phyloP scores from a whole-genome alignment of 129 eudicot species.

The Ambrosia artemisiifolia region DNA sequence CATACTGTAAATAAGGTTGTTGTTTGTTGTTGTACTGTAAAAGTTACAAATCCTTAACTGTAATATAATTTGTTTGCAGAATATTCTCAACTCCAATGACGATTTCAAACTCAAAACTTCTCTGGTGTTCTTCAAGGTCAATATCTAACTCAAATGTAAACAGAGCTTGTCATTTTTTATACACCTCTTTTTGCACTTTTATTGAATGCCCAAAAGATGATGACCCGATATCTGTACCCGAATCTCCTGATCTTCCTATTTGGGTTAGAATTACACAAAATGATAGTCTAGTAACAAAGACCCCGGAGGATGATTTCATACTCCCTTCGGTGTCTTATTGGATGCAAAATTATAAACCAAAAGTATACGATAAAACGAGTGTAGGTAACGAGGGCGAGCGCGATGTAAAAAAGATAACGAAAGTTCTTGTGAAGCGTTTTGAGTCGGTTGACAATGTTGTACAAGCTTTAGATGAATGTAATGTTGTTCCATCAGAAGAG shows the following conservation, averaged over 20 bases:
- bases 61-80: neutral
- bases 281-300: slow-evolving; percentile 5
- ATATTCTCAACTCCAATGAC: neutral
- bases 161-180: neutral
- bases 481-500: slow-evolving; percentile 44
- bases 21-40: no score
- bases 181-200: slow-evolving; percentile 18
- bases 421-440: slow-evolving; percentile 38
- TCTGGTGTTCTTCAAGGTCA: slow-evolving; percentile 2
- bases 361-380: slow-evolving; percentile 2
- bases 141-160: neutral
- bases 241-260: slow-evolving; percentile 55
- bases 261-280: slow-evolving; percentile 58
- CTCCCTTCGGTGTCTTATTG: slow-evolving; percentile 65
- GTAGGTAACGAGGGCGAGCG: slow-evolving; percentile 23
- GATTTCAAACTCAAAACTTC: slow-evolving; percentile 6
- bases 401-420: slow-evolving; percentile 52
- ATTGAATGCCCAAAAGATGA: slow-evolving; percentile 19
- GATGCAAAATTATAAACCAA: slow-evolving; percentile 44
- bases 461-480: slow-evolving; percentile 37
- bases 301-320: slow-evolving; percentile 63
- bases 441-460: slow-evolving; percentile 52
- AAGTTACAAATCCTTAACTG: neutral
- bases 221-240: slow-evolving; percentile 28
- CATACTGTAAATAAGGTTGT: neutral